A percentile compares a stretch with the other conserved stretches of the same genome.
phyloP scores from a whole-genome alignment of 2,329 filamentous ascomycete genomes.

The Monilinia vaccinii-corymbosi region DNA sequence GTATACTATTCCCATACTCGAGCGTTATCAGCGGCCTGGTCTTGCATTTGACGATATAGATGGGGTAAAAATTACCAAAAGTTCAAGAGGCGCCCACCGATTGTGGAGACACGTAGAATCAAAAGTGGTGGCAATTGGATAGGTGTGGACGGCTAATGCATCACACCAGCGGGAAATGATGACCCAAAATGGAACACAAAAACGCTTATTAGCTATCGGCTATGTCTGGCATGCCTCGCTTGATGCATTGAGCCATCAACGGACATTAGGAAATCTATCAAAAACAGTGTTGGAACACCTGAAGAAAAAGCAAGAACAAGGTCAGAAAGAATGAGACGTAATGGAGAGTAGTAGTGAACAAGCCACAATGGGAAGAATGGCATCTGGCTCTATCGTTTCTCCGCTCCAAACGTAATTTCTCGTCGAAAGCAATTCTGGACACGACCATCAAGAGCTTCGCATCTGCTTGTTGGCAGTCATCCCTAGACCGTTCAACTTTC shows the following conservation, averaged over 20 bases:
- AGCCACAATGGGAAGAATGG: background rate
- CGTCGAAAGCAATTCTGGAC: background rate
- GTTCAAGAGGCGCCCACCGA: slow-evolving; percentile 13
- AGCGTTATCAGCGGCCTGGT: slow-evolving; percentile 15
- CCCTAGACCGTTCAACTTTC: background rate
- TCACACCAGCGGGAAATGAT: slow-evolving; percentile 25
- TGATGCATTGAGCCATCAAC: slow-evolving; percentile 21
- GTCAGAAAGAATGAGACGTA: background rate
- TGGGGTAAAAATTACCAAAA: slow-evolving; percentile 21
- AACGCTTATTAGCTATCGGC: slow-evolving; percentile 16
- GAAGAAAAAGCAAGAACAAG: background rate
- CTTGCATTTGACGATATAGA: slow-evolving; percentile 15
- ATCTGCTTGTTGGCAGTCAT: background rate
- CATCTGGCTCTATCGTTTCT: background rate
- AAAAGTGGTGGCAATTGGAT: slow-evolving; percentile 26
- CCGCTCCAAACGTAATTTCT: background rate
- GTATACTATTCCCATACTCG: slow-evolving; percentile 9
- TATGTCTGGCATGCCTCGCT: slow-evolving; percentile 18
- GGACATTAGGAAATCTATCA: slow-evolving; percentile 16
- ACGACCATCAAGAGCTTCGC: background rate
- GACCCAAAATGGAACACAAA: slow-evolving; percentile 26
- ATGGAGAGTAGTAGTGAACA: background rate
- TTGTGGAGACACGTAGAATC: slow-evolving; percentile 25
- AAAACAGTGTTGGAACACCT: background rate
- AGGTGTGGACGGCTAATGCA: slow-evolving; percentile 29